Evolutionary conservation across 2,329 filamentous ascomycete species (phyloP).

Genomic region (Trichoderma harzianum): DNA sequence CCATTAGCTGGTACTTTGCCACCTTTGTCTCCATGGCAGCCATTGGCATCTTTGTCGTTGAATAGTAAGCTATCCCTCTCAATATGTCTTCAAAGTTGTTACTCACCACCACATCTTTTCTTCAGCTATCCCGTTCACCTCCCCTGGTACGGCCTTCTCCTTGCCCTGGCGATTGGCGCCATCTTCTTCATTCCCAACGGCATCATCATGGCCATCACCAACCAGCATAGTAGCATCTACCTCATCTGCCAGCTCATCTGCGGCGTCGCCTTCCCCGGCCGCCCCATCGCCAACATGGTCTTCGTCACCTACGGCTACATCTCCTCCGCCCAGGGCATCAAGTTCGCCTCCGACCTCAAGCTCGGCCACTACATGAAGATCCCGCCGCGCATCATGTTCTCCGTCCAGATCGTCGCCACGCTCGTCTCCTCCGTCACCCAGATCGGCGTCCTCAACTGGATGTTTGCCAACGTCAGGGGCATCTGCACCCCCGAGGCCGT

Average conservation of each 20-base stretch:
- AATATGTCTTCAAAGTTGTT: background rate
- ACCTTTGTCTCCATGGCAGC: slow-evolving; percentile 74
- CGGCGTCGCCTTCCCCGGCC: slow-evolving; percentile 76
- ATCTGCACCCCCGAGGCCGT: slow-evolving; percentile 78
- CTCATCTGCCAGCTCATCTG: slow-evolving; percentile 83
- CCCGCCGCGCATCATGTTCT: slow-evolving; percentile 72
- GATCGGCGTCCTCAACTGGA: slow-evolving; percentile 85
- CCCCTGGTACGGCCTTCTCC: slow-evolving; percentile 80
- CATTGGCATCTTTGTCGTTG: slow-evolving; percentile 78
- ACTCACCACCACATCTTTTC: slow-evolving; percentile 19
- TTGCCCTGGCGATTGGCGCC: slow-evolving; percentile 73
- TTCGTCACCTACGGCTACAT: slow-evolving; percentile 92
- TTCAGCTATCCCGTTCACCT: slow-evolving; percentile 73
- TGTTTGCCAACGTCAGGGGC: slow-evolving; percentile 72
- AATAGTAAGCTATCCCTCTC: slow-evolving; percentile 61
- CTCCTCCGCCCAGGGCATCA: slow-evolving; percentile 82
- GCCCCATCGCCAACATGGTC: slow-evolving; percentile 88
- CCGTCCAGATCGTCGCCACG: slow-evolving; percentile 74
- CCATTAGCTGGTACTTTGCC: slow-evolving; percentile 74
- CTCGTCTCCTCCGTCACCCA: slow-evolving; percentile 76
- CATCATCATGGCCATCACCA: slow-evolving; percentile 90
- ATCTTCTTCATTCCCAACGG: slow-evolving; percentile 86
- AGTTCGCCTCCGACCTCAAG: slow-evolving; percentile 84
- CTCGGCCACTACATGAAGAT: slow-evolving; percentile 88
- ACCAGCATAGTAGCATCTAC: slow-evolving; percentile 83